Base-by-base conservation (phyloP, 2,329 filamentous ascomycete species). In the Fusarium euwallaceae region DNA sequence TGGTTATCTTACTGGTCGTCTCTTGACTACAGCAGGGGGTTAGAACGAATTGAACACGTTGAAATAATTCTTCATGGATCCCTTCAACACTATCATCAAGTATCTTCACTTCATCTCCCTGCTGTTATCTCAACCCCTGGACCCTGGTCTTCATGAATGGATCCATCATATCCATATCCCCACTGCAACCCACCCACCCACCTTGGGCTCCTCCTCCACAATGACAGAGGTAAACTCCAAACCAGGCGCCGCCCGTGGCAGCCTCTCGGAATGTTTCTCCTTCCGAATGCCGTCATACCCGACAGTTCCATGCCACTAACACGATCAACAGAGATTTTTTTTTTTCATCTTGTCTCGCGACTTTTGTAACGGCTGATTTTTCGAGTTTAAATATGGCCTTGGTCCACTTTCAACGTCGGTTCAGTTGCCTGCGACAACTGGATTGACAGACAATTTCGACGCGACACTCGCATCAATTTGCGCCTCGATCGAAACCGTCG, bases 281-380 rank as follows among this genome's bases (percentile, higher is more conserved):
- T 53, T 20, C 17, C 34, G 48, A 61, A 70, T 78, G 77, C 77
- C 77, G 77, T 74, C 76, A 78, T 78, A 79, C 37, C 76, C 77
- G 75, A 41, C 45, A 43, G 43, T 41, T 53, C 60, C 66, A 70
- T 67, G 53, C 48, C 61, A 68, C 62, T 69, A 29, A 61, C 66
- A 67, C 36, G 16, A 53, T 61, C 59, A 61, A 66, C 61, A 59
- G 36, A 60, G 39, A 36, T 56, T 20, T 74, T 29, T 69, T 41
- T 20, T 74, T 2, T 69, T 32, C 48, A 48, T 53, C 6, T 41
- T 3, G 11, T 59, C 36, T 41, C 56, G 20, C 22, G 56, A 59
- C 22, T 36, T 22, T 51, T 4, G 8, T 36, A 34, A 41, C 9
- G 61, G 24, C 48, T n/a, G n/a, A 56, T 43, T 22, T 24, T n/a